Evolutionary conservation across 1,284 basidiomycete species (phyloP), one percentile per base, ranked within the genome.

Genomic region (Spongispora temasekensis): DNA sequence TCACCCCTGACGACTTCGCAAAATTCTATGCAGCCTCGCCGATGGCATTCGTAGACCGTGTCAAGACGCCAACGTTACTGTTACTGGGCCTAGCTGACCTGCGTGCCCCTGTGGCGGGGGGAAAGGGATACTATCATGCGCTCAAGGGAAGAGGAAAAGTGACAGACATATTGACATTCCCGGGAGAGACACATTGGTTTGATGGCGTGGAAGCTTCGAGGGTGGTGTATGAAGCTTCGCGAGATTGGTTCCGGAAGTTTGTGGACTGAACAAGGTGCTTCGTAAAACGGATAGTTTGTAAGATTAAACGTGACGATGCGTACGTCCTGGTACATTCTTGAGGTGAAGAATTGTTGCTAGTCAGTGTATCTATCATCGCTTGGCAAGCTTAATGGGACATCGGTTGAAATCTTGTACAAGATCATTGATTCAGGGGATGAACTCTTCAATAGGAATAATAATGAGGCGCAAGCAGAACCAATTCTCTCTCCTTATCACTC

Each of bases 41-140:
- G 0, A 85, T 90, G 34, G 69, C 79, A 5, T 71, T 86, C 62
- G 78, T 87, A 17, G 79, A 83, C 40, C 67, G 75, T 3, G 81
- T 91, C 42, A 75, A 71, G 50, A 75, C 80, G 4, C 84, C 85
- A 0, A 84, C 90, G 15, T 69, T 90, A 31, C 65, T 93, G 17
- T 66, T 87, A 15, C 71, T 91, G 10, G 91, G 90, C 0, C 77
- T 79, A 17, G 77, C 77, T 21, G 91, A 93, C 69, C 74, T 82
- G 55, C 76, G 91, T 0, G 90, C 90, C 1, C 78, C 86, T 8
- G 83, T 87, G 3, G 80, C 81, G 15, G 90, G 93, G 58, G 86
- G 86, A 0, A 79, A 79, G 61, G 79, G 79, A 12, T 86, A 83
- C 68, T 91, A 87, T 64, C 87, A 91, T 71, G 83, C 82, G 3